Evolutionary conservation across 352 stramenopile genomes (phyloP), one percentile per base, ranked within the genome.

Genomic region (Phytophthora sansomeana): DNA sequence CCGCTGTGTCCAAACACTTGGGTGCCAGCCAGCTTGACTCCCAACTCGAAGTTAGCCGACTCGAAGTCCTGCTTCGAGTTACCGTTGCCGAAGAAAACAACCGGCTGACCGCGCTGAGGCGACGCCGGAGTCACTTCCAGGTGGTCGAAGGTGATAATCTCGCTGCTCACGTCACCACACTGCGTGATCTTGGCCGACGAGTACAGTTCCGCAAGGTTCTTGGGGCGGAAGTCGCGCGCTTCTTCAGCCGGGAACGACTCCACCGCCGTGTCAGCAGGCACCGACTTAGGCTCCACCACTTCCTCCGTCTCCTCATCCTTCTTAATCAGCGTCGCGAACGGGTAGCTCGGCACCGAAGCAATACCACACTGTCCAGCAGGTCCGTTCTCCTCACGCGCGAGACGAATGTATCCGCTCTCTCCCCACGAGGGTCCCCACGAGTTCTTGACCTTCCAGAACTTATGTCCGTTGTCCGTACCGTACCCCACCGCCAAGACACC

Each of bases 361-460:
- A 99, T 96, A 19, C 96, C 96, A 72, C 96, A 99, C 33, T 97
- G 97, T 52, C 98, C 98, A 8, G 90, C 85, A 46, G 91, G 87
- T 73, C 98, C 98, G 28, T 91, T 87, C 55, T 91, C 85, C 58
- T 87, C 82, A 61, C 89, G 85, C 14, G 67, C 65, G 52, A 97
- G 78, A 50, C 87, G 86, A 56, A 97, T 94, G 77, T 95, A 97
- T 44, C 91, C 91, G 5, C 95, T 57, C 66, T 97, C 90, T 43
- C 93, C 93, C 93, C 93, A 98, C 17, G 69, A 74, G 7, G 75
- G 52, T 21, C 87, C 81, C 96, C 96, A 99, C 55, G 87, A 97
- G 78, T 99, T 99, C 63, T 97, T 91, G 24, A 99, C 79, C 55
- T 98, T 83, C 91, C 93, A 99, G 69, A 98, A 99, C 64, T 97